Conservation (phyloP, 1,284 basidiomycete species). For the Malassezia arunalokei region DNA sequence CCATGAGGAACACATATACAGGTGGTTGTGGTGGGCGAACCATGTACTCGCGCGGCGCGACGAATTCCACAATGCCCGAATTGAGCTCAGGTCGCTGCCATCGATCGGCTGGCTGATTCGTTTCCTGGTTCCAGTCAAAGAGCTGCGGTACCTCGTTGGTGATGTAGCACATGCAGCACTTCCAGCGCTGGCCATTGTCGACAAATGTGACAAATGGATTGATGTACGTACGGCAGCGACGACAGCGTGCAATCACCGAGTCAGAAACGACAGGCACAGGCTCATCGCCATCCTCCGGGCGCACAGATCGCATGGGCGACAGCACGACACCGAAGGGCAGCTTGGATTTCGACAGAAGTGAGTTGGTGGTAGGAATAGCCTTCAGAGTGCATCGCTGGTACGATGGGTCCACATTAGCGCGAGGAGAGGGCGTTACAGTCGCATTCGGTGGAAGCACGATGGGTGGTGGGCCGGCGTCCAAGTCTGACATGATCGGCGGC, state of each 20-base stretch:
- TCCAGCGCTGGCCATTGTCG: constrained; percentile 96
- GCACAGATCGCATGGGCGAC: constrained; percentile 75
- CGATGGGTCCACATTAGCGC: constrained; percentile 72
- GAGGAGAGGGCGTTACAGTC: constrained; percentile 65
- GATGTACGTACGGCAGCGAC: constrained; percentile 94
- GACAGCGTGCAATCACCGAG: constrained; percentile 90
- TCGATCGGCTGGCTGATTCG: constrained; percentile 85
- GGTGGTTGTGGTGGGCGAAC: constrained; percentile 91
- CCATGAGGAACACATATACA: constrained; percentile 92
- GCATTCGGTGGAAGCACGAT: constrained; percentile 73
- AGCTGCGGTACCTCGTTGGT: constrained; percentile 96
- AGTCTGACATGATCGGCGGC: constrained; percentile 64
- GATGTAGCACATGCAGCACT: constrained; percentile 98
- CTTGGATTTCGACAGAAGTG: constrained; percentile 81
- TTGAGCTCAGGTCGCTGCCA: constrained; percentile 91
- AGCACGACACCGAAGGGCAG: constrained; percentile 80
- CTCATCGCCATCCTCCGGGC: constrained; percentile 52
- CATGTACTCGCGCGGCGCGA: constrained; percentile 99
- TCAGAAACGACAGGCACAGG: constrained; percentile 79
- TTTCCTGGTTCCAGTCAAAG: constrained; percentile 93
- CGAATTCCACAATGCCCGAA: constrained; percentile 82
- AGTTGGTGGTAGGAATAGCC: constrained; percentile 81
- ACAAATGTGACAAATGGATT: constrained; percentile 98
- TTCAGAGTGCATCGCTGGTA: constrained; percentile 90
- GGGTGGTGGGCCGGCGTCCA: constrained; percentile 70